A percentile compares a stretch with the other conserved stretches of the same genome.
These are phyloP conservation scores for Hibiscus syriacus DNA, from an alignment of 345 rosid genomes.

Conservation along the genomic window DNA sequence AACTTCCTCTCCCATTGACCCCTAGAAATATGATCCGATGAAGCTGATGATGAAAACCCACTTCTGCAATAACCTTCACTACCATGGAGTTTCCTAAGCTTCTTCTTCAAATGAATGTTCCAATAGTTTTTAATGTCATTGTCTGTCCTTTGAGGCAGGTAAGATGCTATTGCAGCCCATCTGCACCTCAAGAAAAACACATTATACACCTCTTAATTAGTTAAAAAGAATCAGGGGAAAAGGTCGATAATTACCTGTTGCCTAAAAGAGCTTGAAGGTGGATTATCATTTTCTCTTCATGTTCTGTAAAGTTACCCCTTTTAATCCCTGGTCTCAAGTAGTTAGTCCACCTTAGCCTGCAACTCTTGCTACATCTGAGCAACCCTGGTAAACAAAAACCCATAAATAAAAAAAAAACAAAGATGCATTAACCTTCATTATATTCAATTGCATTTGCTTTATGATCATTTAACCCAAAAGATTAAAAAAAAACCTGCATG, in stretches of 20 bases:
- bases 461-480: not conserved
- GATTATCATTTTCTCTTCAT: conserved; percentile 75
- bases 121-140: conserved; percentile 80
- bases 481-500: conserved; percentile 40
- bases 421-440: not conserved
- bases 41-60: conserved; percentile 16
- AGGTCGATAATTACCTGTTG: conserved; percentile 38
- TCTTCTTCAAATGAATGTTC: conserved; percentile 80
- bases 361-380: conserved; percentile 81
- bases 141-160: conserved; percentile 78
- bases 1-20: conserved; percentile 83
- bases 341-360: conserved; percentile 87
- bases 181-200: conserved; percentile 22
- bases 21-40: conserved; percentile 34
- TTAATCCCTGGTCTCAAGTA: conserved; percentile 80
- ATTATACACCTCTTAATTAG: no score
- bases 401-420: not conserved
- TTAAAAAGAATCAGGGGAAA: no score
- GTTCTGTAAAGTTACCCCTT: conserved; percentile 66
- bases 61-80: conserved; percentile 13
- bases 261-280: conserved; percentile 83
- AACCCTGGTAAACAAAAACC: conserved; percentile 41
- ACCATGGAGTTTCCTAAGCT: conserved; percentile 42
- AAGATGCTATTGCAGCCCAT: conserved; percentile 94
- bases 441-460: not conserved